A percentile compares a stretch with the other conserved stretches of the same genome.
Evolutionary conservation across 345 rosid species (phyloP).

Genomic region (Boechera divaricarpa): DNA sequence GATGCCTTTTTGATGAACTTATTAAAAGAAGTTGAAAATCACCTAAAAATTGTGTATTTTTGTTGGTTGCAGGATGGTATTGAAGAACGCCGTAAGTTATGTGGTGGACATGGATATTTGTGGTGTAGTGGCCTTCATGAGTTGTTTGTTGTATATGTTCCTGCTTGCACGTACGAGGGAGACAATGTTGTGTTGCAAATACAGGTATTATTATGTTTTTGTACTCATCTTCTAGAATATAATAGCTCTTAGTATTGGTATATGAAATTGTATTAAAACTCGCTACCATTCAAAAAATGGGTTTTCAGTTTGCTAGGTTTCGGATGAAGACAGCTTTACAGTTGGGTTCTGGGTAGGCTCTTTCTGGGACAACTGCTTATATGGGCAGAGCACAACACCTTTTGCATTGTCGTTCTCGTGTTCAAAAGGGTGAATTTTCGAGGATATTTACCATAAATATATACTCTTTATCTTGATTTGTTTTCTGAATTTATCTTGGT

Average conservation of each 20-base stretch:
- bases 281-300: background rate
- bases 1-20: conserved; percentile 10
- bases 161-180: conserved; percentile 94
- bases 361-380: conserved; percentile 81
- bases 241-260: background rate
- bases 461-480: background rate
- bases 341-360: conserved; percentile 65
- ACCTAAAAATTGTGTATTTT: background rate
- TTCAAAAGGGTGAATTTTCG: conserved; percentile 54
- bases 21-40: background rate
- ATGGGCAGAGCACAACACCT: conserved; percentile 71
- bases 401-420: conserved; percentile 61
- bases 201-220: conserved; percentile 55
- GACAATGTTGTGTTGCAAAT: conserved; percentile 85
- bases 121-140: conserved; percentile 90
- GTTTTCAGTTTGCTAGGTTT: conserved; percentile 78
- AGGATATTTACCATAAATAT: background rate
- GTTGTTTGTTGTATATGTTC: conserved; percentile 85
- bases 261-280: background rate
- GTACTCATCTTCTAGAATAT: background rate
- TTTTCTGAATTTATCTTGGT: background rate
- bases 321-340: conserved; percentile 84
- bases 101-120: conserved; percentile 98
- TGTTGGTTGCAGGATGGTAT: conserved; percentile 60
- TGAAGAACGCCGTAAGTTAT: conserved; percentile 94